phyloP scores from a whole-genome alignment of 805 yeast species.

The Yarrowia sp. region DNA sequence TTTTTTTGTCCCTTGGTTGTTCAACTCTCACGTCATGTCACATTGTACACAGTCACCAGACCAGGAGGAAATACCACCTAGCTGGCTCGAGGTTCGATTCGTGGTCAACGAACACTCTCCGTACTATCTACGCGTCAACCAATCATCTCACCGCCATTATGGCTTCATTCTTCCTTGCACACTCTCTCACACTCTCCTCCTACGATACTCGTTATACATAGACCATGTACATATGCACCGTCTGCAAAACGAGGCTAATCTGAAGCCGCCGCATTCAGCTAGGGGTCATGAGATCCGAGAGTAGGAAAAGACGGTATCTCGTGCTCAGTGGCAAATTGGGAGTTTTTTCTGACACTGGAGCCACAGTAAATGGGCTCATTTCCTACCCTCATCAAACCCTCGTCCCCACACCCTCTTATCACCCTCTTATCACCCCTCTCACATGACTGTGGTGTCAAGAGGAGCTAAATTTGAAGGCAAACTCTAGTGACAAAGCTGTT shows the following conservation, averaged over 20 bases:
- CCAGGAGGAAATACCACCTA: too few relatives aligned
- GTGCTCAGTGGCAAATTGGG: too few relatives aligned
- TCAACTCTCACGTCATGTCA: not conserved
- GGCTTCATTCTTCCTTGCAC: not conserved
- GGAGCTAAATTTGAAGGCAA: not conserved
- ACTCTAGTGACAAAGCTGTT: not conserved
- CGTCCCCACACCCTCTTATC: not conserved
- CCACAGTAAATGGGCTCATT: too few relatives aligned
- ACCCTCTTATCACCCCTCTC: not conserved
- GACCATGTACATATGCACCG: not conserved
- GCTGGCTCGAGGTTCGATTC: too few relatives aligned
- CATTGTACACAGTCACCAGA: not conserved
- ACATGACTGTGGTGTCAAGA: not conserved
- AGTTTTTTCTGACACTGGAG: too few relatives aligned
- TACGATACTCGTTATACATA: not conserved
- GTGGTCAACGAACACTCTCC: too few relatives aligned
- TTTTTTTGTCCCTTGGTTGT: too few relatives aligned
- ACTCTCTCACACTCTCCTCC: not conserved
- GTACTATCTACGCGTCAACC: not conserved
- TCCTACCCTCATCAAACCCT: too few relatives aligned
- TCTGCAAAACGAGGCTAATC: slow-evolving; percentile 11
- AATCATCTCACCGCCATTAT: not conserved
- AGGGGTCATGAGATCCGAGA: too few relatives aligned
- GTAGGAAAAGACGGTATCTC: too few relatives aligned
- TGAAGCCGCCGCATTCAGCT: not conserved